Conservation (phyloP, 2,329 filamentous ascomycete species). For the Fusarium chuoi region DNA sequence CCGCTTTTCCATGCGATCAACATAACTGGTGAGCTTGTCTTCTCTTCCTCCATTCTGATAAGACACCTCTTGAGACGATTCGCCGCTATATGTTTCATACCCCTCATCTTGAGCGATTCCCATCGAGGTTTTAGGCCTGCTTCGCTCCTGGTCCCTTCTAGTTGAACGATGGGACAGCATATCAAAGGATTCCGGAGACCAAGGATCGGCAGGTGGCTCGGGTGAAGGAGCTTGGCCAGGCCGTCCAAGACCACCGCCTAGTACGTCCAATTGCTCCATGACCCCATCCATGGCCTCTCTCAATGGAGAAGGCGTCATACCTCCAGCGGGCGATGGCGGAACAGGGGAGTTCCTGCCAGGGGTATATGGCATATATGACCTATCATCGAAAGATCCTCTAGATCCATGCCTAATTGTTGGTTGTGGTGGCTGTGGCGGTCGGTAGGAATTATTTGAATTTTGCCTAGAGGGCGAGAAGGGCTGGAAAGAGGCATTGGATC, state of each 20-base stretch:
- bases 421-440: conserved; percentile 30
- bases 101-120: conserved; percentile 74
- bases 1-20: conserved; percentile 89
- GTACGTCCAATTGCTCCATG: conserved; percentile 91
- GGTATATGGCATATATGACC: conserved; percentile 53
- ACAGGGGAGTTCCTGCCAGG: conserved; percentile 70
- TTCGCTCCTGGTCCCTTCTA: conserved; percentile 40
- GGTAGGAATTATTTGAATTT: conserved; percentile 54
- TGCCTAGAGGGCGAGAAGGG: conserved; percentile 48
- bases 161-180: conserved; percentile 53
- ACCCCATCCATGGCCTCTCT: conserved; percentile 98
- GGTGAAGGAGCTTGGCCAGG: conserved; percentile 66
- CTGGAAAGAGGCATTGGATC: conserved; percentile 50
- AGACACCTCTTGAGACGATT: conserved; percentile 62
- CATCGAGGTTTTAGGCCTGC: conserved; percentile 75
- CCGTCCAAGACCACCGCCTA: conserved; percentile 62
- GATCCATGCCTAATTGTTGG: conserved; percentile 36
- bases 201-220: conserved; percentile 73
- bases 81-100: conserved; percentile 67
- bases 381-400: conserved; percentile 47
- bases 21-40: conserved; percentile 82
- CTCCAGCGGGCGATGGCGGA: conserved; percentile 73
- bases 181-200: conserved; percentile 91
- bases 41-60: conserved; percentile 56
- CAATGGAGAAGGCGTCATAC: conserved; percentile 87